Base-by-base conservation (phyloP, 2,329 filamentous ascomycete species). In the Sarocladiaceae sp. region DNA sequence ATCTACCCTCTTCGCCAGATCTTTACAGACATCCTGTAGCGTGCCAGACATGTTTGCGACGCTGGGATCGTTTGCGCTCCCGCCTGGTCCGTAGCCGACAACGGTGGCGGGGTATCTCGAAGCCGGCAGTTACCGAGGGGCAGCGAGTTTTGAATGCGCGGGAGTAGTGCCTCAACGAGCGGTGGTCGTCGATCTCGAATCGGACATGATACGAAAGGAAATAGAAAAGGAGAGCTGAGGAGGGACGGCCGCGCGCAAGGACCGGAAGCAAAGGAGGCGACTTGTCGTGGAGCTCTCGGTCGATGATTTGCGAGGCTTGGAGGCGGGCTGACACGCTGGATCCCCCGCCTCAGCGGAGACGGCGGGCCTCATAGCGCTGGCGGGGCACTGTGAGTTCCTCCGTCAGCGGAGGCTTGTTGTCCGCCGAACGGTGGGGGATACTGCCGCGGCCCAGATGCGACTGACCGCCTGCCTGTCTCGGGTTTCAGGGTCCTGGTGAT, bases 1-100 rank as follows among this genome's bases (percentile, higher is more conserved):
- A 40, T 76, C 67, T 48, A 94, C 69, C 60, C 77, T 76, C 16
- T 29, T 41, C 33, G 23, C 33, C 33, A 32, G 16, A 4, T 20
- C 15, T 21, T 12, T n/a, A 15, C 33, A 39, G 7, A 34, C 33
- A 40, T 39, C 24, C 12, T 43, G 19, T 21, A 43, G 23, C 24
- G 40, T 32, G 26, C 29, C 40, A 12, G 40, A 5, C 40, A 43
- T 43, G n/a, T 32, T 43, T 24, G 12, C 11, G 27, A 12, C 19
- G 37, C 12, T 27, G n/a, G 10, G 26, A 6, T 5, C n/a, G n/a
- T n/a, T n/a, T n/a, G n/a, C n/a, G n/a, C n/a, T n/a, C n/a, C n/a
- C n/a, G n/a, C n/a, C n/a, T n/a, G n/a, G n/a, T 41, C 18, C 24
- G 37, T n/a, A 29, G 9, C 29, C 5, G 4, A n/a, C n/a, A n/a